phyloP scores from a whole-genome alignment of 2,329 filamentous ascomycete genomes.

The Hypocreales sp. region DNA sequence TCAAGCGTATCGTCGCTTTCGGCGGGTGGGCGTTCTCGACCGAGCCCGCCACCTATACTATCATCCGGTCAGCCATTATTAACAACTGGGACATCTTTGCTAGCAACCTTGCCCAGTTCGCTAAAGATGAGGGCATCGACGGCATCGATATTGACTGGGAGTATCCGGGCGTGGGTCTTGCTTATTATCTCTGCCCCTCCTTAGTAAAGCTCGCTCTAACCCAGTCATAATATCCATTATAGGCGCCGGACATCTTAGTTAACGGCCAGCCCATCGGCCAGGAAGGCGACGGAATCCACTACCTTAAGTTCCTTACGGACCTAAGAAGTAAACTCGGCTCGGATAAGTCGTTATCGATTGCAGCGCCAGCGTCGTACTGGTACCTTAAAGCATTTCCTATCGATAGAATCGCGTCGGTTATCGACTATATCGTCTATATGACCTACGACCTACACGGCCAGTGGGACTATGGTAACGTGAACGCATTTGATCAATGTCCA shows the following conservation, averaged over 20 bases:
- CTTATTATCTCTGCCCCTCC: background rate
- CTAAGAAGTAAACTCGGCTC: conserved; percentile 1
- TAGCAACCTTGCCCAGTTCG: conserved; percentile 18
- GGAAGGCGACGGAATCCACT: conserved; percentile 3
- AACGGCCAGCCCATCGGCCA: conserved; percentile 11
- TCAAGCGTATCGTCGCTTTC: conserved; percentile 13
- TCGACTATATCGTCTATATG: conserved; percentile 23
- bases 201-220: too few relatives aligned
- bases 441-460: conserved; percentile 20
- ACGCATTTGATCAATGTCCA: conserved; percentile 1
- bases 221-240: background rate
- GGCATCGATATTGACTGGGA: conserved; percentile 27
- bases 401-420: conserved; percentile 3
- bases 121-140: conserved; percentile 18
- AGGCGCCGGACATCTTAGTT: conserved; percentile 9
- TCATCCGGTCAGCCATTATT: conserved; percentile 9
- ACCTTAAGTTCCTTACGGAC: conserved; percentile 5
- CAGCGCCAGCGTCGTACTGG: conserved; percentile 17
- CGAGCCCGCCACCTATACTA: conserved; percentile 6
- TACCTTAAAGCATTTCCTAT: conserved; percentile 17
- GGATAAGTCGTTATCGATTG: conserved; percentile 14
- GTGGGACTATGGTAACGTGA: conserved; percentile 15
- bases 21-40: conserved; percentile 14
- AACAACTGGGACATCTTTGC: conserved; percentile 18
- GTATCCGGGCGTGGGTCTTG: conserved; percentile 13